Base-by-base conservation (phyloP, 768 basidiomycete species). In the Russula virescens region DNA sequence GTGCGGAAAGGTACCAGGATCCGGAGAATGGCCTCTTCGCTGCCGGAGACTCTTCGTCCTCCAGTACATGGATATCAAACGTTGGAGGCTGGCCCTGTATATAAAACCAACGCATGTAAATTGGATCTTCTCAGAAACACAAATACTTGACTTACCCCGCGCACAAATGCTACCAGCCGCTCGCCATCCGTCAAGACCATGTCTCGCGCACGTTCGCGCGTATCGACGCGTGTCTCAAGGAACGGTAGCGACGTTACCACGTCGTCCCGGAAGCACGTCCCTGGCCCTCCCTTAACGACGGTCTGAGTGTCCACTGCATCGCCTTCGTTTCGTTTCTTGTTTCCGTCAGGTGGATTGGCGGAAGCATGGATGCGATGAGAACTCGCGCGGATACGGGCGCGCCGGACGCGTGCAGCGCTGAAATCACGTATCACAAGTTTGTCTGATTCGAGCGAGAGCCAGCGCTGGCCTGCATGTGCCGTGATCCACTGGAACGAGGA, bases 181-280 rank as follows among this genome's bases (percentile, higher is more conserved):
- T 55, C 31, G 2, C 58, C 63, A 5, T 64, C 62, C 6, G 63
- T 59, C 23, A 60, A n/a, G 16, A 64, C 58, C 63, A 60, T 64
- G 18, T 47, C 45, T 1, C 51, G 25, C 7, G 25, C 21, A 1
- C 38, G 58, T 16, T 18, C 31, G 11, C 52, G 52, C 28, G 34
- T 19, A 7, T 55, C 31, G 19, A 64, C 53, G 52, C 58, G 40
- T 47, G 40, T 54, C 48, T 64, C 63, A n/a, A 59, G 18, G 10
- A 64, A 63, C 19, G 58, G 58, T n/a, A 64, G 19, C 6, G 35
- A 52, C 4, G 63, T 55, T 13, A 25, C 14, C 2, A 64, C 58
- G 31, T 60, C 53, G 0, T 55, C 51, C 19, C 14, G 40, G 18
- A 64, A 64, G 25, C 63, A 64, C 26, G 46, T 9, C 0, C 38